Base-by-base conservation (phyloP, 805 yeast species). In the Starmerella gropengiesseri region DNA sequence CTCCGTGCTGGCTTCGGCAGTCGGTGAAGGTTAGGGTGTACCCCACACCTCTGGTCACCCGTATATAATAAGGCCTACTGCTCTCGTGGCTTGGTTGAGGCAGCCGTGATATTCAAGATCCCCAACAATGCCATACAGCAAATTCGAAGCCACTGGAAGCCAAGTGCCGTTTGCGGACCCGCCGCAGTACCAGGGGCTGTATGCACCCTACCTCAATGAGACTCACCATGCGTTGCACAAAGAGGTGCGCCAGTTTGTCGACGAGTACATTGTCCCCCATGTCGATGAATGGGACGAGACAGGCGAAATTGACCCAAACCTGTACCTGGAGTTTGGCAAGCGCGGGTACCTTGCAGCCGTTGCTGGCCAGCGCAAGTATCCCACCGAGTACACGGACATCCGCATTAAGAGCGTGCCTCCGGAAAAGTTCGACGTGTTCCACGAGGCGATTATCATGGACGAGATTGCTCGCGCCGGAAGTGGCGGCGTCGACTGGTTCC, bases 271-370 rank as follows among this genome's bases (percentile, higher is more conserved):
- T 33, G 58, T 50, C 41, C 70, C 70, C n/a, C 55, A 55, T 37
- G 67, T 60, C 6, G 67, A 62, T 40, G 69, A 65, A 40, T 65
- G 70, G 70, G 70, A 65, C 41, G 66, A 49, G 43, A 54, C 44
- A 28, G 63, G 61, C 28, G 66, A 55, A 36, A 55, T 66, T 17
- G 61, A 58, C 45, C 57, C 57, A 19, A 35, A 54, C 25, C 48
- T 62, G 19, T 61, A 56, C 48, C 41, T 42, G 41, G 64, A 60
- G 47, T 59, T 64, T 46, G 67, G 65, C 34, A 49, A 55, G 33
- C 55, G 63, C 19, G 70, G 70, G n/a, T 65, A 59, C 50, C 53
- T 65, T 27, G 59, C 62, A n/a, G 66, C 65, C 7, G 46, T 62
- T 7, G 54, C 60, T n/a, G 69, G 69, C 9, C 53, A 55, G 43